Base-by-base conservation (phyloP, 2,329 filamentous ascomycete species). In the Colletotrichum viniferum region DNA sequence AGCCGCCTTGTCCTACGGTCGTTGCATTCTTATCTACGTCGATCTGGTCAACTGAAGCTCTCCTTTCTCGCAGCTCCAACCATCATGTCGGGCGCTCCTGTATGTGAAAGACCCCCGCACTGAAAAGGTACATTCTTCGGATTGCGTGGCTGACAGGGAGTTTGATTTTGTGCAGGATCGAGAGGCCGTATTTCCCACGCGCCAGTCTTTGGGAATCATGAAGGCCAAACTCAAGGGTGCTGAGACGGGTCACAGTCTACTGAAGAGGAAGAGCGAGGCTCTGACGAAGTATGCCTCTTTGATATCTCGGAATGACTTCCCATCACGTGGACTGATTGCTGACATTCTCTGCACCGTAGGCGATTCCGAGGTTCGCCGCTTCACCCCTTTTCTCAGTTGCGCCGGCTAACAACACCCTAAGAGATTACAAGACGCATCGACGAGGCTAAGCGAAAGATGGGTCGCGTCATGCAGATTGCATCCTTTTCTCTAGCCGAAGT, bases 371-470 rank as follows among this genome's bases (percentile, higher is more conserved):
- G 95, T 97, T 77, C 58, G 82, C 63, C 34, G 16, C 48, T 63
- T 28, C 74, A n/a, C 6, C 52, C 18, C 21, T 18, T 14, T 18
- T 38, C 16, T 36, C 34, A 68, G n/a, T 56, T 26, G 26, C 10
- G 8, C 13, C 18, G 28, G 24, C 68, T 67, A 32, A 72, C 56
- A 21, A 43, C 36, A 14, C 14, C 18, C 36, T 18, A 24, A 95
- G 97, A 99, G 82, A 99, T 99, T 82, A 98, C 97, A 65, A 92
- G 93, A 84, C 94, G 97, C 82, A 99, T 99, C 86, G 96, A 99
- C 87, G 97, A 99, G 85, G 97, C 97, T 56, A 99, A 99, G 87
- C 94, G 96, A 81, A 99, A 99, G 89, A 99, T 99, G 96, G 97
- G 97, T 73, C 92, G 96, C 38, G 97, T 99, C 48, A 99, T 99